phyloP scores from a whole-genome alignment of 139 green algal species.

The Coccomyxa sp. region DNA sequence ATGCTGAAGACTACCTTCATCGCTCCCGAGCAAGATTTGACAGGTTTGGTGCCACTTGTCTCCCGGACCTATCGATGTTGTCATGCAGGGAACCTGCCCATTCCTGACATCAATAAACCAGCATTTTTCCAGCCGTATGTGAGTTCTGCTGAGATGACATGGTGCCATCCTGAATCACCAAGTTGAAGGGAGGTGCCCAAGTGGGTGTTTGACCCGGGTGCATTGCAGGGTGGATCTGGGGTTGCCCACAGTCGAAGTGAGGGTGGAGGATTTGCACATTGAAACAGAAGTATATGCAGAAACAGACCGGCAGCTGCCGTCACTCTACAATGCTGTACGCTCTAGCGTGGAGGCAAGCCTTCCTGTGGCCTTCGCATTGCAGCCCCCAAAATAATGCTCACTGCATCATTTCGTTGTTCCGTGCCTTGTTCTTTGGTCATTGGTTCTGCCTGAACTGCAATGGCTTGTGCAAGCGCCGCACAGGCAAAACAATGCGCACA shows the following conservation, averaged over 20 bases:
- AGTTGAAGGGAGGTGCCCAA: neutral
- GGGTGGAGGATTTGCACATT: conserved; percentile 17
- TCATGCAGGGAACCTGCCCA: no score
- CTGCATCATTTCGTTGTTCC: neutral
- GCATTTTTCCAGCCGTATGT: neutral
- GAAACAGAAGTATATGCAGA: conserved; percentile 17
- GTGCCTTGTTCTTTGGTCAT: neutral
- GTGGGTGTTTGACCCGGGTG: neutral
- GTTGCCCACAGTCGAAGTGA: conserved; percentile 18
- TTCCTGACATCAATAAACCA: neutral
- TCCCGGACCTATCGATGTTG: neutral
- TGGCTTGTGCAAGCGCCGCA: neutral
- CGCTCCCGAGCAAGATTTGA: conserved; percentile 10
- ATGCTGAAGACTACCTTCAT: conserved; percentile 17
- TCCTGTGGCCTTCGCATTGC: neutral
- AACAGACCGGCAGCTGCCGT: conserved; percentile 16
- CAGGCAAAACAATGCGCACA: neutral
- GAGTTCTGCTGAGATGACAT: neutral
- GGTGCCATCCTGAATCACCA: neutral
- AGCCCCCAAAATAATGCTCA: neutral
- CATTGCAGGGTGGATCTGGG: conserved; percentile 16
- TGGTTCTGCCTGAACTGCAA: neutral
- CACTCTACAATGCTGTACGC: conserved; percentile 14
- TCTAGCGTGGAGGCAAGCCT: conserved; percentile 14
- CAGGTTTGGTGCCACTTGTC: conserved; percentile 1